Conservation (phyloP, 148 eudicot species). For the Rhododendron vialii region DNA sequence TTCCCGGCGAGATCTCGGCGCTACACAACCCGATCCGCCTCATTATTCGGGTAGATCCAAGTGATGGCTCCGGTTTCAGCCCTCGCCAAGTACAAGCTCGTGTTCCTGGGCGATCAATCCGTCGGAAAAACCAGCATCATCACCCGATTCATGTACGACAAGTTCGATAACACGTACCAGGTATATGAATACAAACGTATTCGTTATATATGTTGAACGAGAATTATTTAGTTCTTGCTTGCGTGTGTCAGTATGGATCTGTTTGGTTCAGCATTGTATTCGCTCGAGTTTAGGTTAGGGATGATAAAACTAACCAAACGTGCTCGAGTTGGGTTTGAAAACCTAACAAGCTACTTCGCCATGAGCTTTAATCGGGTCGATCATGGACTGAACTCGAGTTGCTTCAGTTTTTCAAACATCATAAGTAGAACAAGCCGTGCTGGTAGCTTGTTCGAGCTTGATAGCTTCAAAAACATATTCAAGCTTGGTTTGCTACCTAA, state of each 20-base stretch:
- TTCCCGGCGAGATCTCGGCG: not conserved
- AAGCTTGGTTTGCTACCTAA: not conserved
- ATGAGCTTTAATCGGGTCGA: not conserved
- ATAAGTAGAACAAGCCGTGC: too few species aligned
- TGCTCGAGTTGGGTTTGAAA: too few species aligned
- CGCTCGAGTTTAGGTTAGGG: not conserved
- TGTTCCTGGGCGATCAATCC: slow-evolving; percentile 74
- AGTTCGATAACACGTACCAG: slow-evolving; percentile 73
- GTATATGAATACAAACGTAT: slow-evolving; percentile 8
- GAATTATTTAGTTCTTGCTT: not conserved
- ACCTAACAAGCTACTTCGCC: too few species aligned
- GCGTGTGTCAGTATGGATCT: not conserved
- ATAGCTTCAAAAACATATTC: not conserved
- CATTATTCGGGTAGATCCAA: not conserved
- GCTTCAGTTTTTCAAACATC: not conserved
- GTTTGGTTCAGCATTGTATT: not conserved
- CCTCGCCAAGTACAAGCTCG: slow-evolving; percentile 70
- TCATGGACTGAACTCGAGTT: not conserved
- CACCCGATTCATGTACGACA: slow-evolving; percentile 81
- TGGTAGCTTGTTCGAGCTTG: not conserved
- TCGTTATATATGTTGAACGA: not conserved
- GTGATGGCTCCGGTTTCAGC: slow-evolving; percentile 67
- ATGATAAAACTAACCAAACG: too few species aligned
- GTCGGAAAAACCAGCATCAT: slow-evolving; percentile 86
- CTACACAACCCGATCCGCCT: not conserved